These are phyloP conservation scores for Mrakia blollopis DNA, from an alignment of 768 basidiomycete genomes.

Conservation along the genomic window DNA sequence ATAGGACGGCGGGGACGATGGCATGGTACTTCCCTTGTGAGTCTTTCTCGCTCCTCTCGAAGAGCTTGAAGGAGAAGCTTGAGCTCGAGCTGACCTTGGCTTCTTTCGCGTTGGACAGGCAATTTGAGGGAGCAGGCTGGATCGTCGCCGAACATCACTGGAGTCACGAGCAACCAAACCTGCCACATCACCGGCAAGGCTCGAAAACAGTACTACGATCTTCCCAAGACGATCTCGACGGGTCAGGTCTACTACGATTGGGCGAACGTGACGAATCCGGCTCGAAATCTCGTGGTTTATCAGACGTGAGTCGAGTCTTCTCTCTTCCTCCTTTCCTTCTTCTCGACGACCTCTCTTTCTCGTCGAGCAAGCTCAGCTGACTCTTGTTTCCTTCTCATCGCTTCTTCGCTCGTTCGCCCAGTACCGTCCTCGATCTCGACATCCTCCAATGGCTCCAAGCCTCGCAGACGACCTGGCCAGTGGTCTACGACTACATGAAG, in stretches of 20 bases:
- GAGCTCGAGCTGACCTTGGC: too few relatives aligned
- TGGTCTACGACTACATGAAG: constrained; percentile 73
- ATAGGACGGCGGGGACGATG: constrained; percentile 41
- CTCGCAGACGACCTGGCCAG: constrained; percentile 74
- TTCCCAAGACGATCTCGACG: constrained; percentile 43
- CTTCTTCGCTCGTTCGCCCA: constrained; percentile 43
- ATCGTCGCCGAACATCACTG: constrained; percentile 58
- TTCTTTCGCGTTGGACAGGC: constrained; percentile 29
- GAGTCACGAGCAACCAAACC: constrained; percentile 55
- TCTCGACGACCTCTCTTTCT: too few relatives aligned
- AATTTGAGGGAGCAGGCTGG: constrained; percentile 77
- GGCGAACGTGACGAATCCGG: constrained; percentile 66
- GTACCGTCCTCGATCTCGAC: constrained; percentile 79
- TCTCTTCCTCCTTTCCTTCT: neutral
- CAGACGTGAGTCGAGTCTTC: constrained; percentile 64
- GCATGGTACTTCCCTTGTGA: constrained; percentile 95
- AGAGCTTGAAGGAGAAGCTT: too few relatives aligned
- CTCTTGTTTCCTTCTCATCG: constrained; percentile 26
- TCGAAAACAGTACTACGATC: constrained; percentile 49
- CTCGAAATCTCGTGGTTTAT: constrained; percentile 84
- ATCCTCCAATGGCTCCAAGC: constrained; percentile 79
- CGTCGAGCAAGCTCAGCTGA: constrained; percentile 12
- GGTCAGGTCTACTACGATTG: constrained; percentile 94
- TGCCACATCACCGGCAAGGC: constrained; percentile 67
- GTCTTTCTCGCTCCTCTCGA: too few relatives aligned